These are phyloP conservation scores for Ceratobasidium sp. DNA, from an alignment of 1,284 basidiomycete species.

Conservation along the genomic window DNA sequence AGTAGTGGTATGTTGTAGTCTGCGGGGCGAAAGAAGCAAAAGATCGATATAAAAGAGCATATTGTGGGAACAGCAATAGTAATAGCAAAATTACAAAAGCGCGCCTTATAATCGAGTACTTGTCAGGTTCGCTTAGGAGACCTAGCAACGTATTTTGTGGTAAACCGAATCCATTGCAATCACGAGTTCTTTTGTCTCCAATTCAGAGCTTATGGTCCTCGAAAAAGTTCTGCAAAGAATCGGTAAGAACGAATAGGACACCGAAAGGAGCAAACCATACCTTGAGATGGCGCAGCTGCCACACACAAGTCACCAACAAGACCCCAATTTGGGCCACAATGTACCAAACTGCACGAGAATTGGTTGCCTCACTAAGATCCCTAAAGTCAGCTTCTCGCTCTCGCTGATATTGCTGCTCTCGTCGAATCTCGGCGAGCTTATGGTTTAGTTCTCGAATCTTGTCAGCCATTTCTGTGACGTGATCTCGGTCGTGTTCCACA, in stretches of 20 bases:
- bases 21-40: neutral
- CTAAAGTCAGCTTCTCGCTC: slow-evolving; percentile 95
- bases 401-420: slow-evolving; percentile 98
- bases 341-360: slow-evolving; percentile 93
- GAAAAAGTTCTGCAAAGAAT: slow-evolving; percentile 74
- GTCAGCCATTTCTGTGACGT: slow-evolving; percentile 86
- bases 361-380: slow-evolving; percentile 88
- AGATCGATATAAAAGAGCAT: neutral
- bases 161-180: neutral
- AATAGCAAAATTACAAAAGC: neutral
- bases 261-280: slow-evolving; percentile 59
- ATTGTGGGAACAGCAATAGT: no score
- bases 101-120: neutral
- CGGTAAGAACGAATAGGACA: neutral
- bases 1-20: neutral
- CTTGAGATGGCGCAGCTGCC: slow-evolving; percentile 94
- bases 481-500: slow-evolving; percentile 81
- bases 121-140: neutral
- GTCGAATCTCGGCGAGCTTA: slow-evolving; percentile 90
- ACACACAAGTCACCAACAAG: slow-evolving; percentile 84
- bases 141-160: neutral
- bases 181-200: neutral
- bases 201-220: slow-evolving; percentile 81
- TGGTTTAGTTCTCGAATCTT: slow-evolving; percentile 93
- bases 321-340: slow-evolving; percentile 87